Evolutionary conservation across 495 filamentous ascomycete species (phyloP), one percentile per base, ranked within the genome.

Genomic region (Tuber borchii): DNA sequence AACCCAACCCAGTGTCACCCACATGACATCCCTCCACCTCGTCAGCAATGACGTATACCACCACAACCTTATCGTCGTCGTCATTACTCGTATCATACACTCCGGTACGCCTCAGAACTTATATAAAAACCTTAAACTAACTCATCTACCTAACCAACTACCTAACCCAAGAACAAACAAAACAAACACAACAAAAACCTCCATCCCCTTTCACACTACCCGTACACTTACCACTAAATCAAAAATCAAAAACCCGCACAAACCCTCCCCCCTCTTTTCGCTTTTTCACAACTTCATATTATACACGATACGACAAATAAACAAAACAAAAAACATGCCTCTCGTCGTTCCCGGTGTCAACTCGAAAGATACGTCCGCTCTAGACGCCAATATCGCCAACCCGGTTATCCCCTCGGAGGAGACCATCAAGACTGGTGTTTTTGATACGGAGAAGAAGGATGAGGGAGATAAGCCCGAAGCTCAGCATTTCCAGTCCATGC

Each of bases 291-390:
- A 10, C 42, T 74, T 71, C 16, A 68, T 71, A 68, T 20, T 19
- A 39, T 19, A 39, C 22, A 26, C 31, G 56, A 61, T 80, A 61
- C 45, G 42, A 44, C 8, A 72, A 26, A 45, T 61, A 79, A 19
- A 14, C 39, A 40, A 72, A 37, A 45, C 70, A 79, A 22, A 14
- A 1, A 40, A 40, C 39, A 82, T 82, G 80, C 80, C 80, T 71
- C 80, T 82, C 74, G 51, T 82, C 40, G 80, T 82, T 26, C 79
- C 79, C 44, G 80, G 80, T 34, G 76, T 81, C 71, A 81, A 76
- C 73, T 80, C 80, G 2, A 78, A 78, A 31, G 79, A 79, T 17
- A 39, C 70, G 37, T 71, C 72, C 42, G 72, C 79, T 34, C 42
- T 42, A 4, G 12, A 45, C 16, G 51, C 26, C n/a, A 34, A 65